Conservation (phyloP, 2,329 filamentous ascomycete species). For the Sclerotinia minor region DNA sequence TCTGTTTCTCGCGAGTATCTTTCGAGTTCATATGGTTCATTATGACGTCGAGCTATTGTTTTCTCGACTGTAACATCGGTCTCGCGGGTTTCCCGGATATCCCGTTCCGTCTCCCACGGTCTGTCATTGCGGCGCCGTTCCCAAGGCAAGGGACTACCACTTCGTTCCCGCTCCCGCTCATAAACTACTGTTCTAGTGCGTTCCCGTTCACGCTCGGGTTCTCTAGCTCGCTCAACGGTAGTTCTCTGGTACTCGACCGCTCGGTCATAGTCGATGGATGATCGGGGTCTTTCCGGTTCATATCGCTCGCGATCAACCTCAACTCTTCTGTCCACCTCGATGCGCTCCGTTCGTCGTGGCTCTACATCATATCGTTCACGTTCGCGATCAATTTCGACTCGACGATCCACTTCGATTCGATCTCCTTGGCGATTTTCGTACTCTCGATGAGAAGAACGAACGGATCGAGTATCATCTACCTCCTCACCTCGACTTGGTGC, state of each 20-base stretch:
- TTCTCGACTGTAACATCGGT: slow-evolving; percentile 32
- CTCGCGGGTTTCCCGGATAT: slow-evolving; percentile 34
- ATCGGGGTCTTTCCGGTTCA: slow-evolving; percentile 38
- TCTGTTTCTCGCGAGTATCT: slow-evolving; percentile 63
- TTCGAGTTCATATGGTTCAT: slow-evolving; percentile 51
- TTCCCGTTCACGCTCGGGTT: slow-evolving; percentile 42
- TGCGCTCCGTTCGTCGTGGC: slow-evolving; percentile 13
- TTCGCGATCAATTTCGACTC: slow-evolving; percentile 33
- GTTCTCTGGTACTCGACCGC: slow-evolving; percentile 28
- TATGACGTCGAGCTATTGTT: slow-evolving; percentile 33
- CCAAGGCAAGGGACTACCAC: slow-evolving; percentile 34
- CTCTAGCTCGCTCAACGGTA: slow-evolving; percentile 40
- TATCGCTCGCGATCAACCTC: slow-evolving; percentile 22
- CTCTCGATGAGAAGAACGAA: slow-evolving; percentile 35
- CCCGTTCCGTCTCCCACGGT: slow-evolving; percentile 37
- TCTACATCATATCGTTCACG: slow-evolving; percentile 10
- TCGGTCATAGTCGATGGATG: slow-evolving; percentile 33
- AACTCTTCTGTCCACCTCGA: slow-evolving; percentile 21
- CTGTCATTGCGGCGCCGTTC: slow-evolving; percentile 37
- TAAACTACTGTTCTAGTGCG: slow-evolving; percentile 43
- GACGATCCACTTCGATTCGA: slow-evolving; percentile 41
- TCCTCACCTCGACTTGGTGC: slow-evolving; percentile 37
- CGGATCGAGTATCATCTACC: slow-evolving; percentile 36
- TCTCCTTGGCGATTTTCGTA: slow-evolving; percentile 33
- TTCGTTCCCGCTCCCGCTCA: slow-evolving; percentile 42